These are phyloP conservation scores for Boletus tomentosulus DNA, from an alignment of 768 basidiomycete species.

Conservation along the genomic window DNA sequence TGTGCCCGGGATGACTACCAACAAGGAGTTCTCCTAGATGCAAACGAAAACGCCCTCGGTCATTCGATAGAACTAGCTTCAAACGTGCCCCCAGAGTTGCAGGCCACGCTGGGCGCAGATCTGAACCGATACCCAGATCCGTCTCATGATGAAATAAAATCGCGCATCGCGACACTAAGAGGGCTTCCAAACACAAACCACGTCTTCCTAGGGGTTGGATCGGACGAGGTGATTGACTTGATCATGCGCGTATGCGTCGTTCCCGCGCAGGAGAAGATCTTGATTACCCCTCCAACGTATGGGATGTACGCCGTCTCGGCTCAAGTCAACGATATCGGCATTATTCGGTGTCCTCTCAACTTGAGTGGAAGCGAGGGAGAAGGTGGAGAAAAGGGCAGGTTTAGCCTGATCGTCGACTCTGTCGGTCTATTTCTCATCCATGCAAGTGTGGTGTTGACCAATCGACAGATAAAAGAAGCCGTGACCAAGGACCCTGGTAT, in stretches of 20 bases:
- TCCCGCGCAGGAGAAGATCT: constrained; percentile 75
- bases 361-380: constrained; percentile 58
- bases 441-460: not conserved
- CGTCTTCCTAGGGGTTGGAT: constrained; percentile 94
- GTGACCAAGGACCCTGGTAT: constrained; percentile 70
- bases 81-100: constrained; percentile 32
- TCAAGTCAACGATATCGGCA: constrained; percentile 87
- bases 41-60: constrained; percentile 95
- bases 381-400: constrained; percentile 66
- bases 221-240: constrained; percentile 94
- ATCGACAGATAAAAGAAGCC: constrained; percentile 59
- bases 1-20: constrained; percentile 97
- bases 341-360: constrained; percentile 74
- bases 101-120: constrained; percentile 42
- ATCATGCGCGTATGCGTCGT: constrained; percentile 85
- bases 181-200: constrained; percentile 58
- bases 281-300: constrained; percentile 93
- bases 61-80: constrained; percentile 58
- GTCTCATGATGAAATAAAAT: constrained; percentile 75
- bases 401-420: constrained; percentile 70
- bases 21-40: constrained; percentile 87
- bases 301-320: constrained; percentile 97
- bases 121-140: constrained; percentile 95
- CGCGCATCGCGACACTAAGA: constrained; percentile 68
- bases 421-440: constrained; percentile 39